Base-by-base conservation (phyloP, 305 asterid genomes). In the Fraxinus floribunda region DNA sequence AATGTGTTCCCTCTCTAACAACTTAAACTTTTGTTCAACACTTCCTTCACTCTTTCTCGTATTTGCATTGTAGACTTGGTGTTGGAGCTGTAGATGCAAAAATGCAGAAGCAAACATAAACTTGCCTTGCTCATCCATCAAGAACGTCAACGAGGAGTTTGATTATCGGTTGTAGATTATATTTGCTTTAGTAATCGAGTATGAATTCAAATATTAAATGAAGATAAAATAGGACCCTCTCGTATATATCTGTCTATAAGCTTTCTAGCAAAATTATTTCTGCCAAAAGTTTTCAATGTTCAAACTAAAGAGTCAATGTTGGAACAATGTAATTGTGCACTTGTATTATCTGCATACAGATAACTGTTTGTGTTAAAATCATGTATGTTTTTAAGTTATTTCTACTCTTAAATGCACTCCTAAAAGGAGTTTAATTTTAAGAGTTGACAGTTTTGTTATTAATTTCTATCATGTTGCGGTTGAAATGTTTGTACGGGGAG, bases 31-130 rank as follows among this genome's bases (percentile, higher is more conserved):
- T 52, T 52, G 64, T 52, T 52, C 76, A 62, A 22, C 41, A 1
- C 78, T 44, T 38, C 55, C 10, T 44, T 74, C 18, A 52, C 71
- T 41, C 7, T 64, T 68, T 62, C 73, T 7, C 10, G 52, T 39
- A 68, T 36, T 83, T 72, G 49, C 55, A 35, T 13, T 81, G 76
- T 66, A 88, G 90, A 83, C 72, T 82, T 88, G 84, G 86, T 88
- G 83, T 86, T 85, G 87, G 89, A 83, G 87, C 87, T 88, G 86
- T 83, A 85, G 80, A 73, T 24, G 79, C 77, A 18, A 55, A 41
- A 20, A 29, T 35, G 35, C 32, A 38, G 68, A 82, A 68, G 76
- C 72, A 76, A n/a, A 57, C 72, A 62, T 62, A 62, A 62, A 8
- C 34, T 7, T 30, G 74, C 57, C 32, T 24, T 24, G 41, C 44